phyloP scores from a whole-genome alignment of 2,329 filamentous ascomycete species.

The Hypoxylon sp. region DNA sequence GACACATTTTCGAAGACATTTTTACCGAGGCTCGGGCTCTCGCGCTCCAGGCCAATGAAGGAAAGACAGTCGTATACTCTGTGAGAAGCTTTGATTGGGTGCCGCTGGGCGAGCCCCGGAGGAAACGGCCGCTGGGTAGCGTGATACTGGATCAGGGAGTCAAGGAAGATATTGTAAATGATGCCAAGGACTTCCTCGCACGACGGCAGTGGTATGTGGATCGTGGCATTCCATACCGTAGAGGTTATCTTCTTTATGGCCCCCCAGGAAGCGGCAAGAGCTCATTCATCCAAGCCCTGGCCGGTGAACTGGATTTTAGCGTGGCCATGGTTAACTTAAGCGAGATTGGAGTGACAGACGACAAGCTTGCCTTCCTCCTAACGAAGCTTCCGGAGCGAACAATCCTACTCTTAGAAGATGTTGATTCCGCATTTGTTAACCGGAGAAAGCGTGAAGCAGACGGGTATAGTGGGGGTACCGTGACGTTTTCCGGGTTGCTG shows the following conservation, averaged over 20 bases:
- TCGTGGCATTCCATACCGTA: constrained; percentile 91
- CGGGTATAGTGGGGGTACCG: constrained; percentile 87
- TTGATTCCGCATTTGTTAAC: constrained; percentile 91
- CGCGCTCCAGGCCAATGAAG: constrained; percentile 84
- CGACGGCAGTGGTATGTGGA: constrained; percentile 92
- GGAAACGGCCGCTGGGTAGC: constrained; percentile 88
- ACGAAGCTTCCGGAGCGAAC: constrained; percentile 88
- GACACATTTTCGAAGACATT: constrained; percentile 89
- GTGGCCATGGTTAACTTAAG: constrained; percentile 94
- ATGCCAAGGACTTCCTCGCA: constrained; percentile 85
- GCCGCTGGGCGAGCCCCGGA: constrained; percentile 84
- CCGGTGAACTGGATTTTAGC: constrained; percentile 91
- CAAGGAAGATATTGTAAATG: constrained; percentile 82
- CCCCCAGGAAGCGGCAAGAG: constrained; percentile 94
- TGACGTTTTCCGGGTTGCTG: constrained; percentile 93
- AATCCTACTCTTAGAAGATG: constrained; percentile 88
- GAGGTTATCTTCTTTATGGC: constrained; percentile 90
- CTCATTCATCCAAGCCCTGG: constrained; percentile 95
- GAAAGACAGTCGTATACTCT: constrained; percentile 93
- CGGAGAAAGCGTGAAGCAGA: constrained; percentile 82
- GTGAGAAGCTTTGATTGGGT: constrained; percentile 88
- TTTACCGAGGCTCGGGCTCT: constrained; percentile 89
- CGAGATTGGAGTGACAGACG: constrained; percentile 90
- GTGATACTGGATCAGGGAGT: constrained; percentile 92
- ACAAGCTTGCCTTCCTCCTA: constrained; percentile 87